Evolutionary conservation across 2,329 filamentous ascomycete species (phyloP).

Genomic region (Colletotrichum gloeosporioides): DNA sequence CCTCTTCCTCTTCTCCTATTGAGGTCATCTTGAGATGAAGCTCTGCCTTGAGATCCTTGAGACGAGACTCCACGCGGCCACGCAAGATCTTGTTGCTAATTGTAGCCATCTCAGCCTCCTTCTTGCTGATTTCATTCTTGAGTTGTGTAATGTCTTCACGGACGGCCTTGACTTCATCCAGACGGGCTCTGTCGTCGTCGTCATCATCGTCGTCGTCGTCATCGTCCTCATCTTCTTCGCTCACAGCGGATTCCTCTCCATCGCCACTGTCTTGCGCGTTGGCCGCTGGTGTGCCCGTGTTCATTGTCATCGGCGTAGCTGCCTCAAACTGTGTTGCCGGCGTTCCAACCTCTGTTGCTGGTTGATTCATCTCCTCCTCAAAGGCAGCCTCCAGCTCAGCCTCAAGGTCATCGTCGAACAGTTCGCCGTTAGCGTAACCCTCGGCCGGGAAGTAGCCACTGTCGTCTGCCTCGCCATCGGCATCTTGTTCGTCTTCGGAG

Average conservation of each 20-base stretch:
- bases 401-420: constrained; percentile 55
- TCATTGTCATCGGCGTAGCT: constrained; percentile 48
- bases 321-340: constrained; percentile 48
- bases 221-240: constrained; percentile 53
- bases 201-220: constrained; percentile 60
- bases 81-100: constrained; percentile 54
- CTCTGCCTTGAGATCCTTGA: constrained; percentile 51
- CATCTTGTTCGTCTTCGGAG: constrained; percentile 62
- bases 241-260: constrained; percentile 50
- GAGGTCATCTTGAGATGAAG: constrained; percentile 51
- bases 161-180: constrained; percentile 58
- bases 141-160: constrained; percentile 60
- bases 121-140: constrained; percentile 53
- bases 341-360: constrained; percentile 41
- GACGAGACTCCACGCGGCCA: constrained; percentile 54
- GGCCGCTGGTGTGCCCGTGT: constrained; percentile 49
- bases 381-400: constrained; percentile 61
- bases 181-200: constrained; percentile 56
- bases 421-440: constrained; percentile 32
- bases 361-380: constrained; percentile 47
- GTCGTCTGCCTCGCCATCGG: constrained; percentile 52
- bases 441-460: constrained; percentile 42
- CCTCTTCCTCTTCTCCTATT: constrained; percentile 36
- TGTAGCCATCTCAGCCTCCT: constrained; percentile 48
- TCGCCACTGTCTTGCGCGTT: constrained; percentile 49